Evolutionary conservation across 768 basidiomycete species (phyloP).

Genomic region (Cystobasidium onofrii): DNA sequence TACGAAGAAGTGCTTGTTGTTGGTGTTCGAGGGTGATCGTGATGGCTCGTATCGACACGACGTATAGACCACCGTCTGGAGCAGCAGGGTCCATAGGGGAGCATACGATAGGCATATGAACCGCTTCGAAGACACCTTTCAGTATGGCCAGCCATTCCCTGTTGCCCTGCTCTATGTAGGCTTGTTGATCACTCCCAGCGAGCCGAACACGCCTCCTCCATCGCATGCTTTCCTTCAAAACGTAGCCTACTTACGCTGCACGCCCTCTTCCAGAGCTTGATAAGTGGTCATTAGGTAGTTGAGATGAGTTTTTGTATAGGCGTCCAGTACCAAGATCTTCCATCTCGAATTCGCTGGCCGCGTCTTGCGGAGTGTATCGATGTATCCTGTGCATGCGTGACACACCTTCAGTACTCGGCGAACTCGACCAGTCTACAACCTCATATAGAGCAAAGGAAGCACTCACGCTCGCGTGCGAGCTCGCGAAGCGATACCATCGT

Average conservation of each 20-base stretch:
- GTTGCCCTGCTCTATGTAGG: not conserved
- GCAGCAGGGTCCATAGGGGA: not conserved
- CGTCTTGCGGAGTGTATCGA: constrained; percentile 77
- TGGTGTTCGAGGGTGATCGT: not conserved
- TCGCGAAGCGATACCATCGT: constrained; percentile 8
- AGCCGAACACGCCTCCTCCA: not conserved
- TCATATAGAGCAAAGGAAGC: not conserved
- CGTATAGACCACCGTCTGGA: not conserved
- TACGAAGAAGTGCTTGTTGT: not conserved
- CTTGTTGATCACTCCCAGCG: not conserved
- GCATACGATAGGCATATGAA: too few relatives aligned
- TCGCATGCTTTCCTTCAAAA: too few relatives aligned
- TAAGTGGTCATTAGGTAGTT: constrained; percentile 81
- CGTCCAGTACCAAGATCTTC: constrained; percentile 97
- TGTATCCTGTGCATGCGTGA: constrained; percentile 56
- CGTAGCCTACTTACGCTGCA: constrained; percentile 87
- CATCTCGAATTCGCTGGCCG: constrained; percentile 70
- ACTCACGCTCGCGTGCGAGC: constrained; percentile 5
- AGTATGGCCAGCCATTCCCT: not conserved
- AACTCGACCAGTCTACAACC: not conserved
- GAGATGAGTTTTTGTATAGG: constrained; percentile 74
- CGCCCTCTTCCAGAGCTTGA: constrained; percentile 90
- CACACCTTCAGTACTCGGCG: not conserved
- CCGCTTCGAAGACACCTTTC: too few relatives aligned
- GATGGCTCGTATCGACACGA: not conserved